A percentile compares a stretch with the other conserved stretches of the same genome.
These are phyloP conservation scores for Penicillium tannophilum DNA, from an alignment of 495 filamentous ascomycete species.

Conservation along the genomic window DNA sequence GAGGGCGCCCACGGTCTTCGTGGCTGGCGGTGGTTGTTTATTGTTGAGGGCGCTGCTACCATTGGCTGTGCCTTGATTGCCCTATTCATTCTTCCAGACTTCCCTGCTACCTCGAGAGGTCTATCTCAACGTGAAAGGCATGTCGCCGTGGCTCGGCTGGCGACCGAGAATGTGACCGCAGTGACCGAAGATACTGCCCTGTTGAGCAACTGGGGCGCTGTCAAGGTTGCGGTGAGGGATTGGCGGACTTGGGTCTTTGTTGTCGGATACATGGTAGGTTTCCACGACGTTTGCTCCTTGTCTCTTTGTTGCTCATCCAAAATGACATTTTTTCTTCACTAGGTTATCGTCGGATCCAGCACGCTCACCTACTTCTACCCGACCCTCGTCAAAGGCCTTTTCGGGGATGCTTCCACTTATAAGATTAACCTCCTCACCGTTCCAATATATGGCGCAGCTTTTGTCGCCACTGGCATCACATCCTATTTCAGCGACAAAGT, in stretches of 20 bases:
- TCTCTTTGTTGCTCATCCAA: background rate
- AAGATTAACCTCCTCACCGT: conserved; percentile 39
- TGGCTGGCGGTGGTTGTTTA: conserved; percentile 71
- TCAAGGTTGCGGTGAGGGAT: conserved; percentile 16
- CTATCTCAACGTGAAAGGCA: conserved; percentile 26
- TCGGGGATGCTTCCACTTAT: conserved; percentile 43
- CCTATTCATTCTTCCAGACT: conserved; percentile 35
- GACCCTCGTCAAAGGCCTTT: conserved; percentile 47
- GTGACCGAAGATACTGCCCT: conserved; percentile 21
- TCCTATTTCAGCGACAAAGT: conserved; percentile 38
- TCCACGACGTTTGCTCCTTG: background rate
- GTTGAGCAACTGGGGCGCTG: conserved; percentile 17
- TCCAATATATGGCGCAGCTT: conserved; percentile 46
- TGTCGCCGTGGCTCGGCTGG: conserved; percentile 28
- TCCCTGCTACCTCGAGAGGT: conserved; percentile 28
- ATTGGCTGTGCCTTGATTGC: conserved; percentile 27
- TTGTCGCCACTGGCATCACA: conserved; percentile 38
- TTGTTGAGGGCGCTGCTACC: conserved; percentile 67
- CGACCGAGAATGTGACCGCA: conserved; percentile 20
- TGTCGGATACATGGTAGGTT: conserved; percentile 34
- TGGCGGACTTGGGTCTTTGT: conserved; percentile 34
- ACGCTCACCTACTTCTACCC: conserved; percentile 57
- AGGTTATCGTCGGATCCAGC: conserved; percentile 42
- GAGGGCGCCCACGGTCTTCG: conserved; percentile 54
- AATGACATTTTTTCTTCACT: background rate